phyloP scores from a whole-genome alignment of 2,329 filamentous ascomycete species.

The Phaeosphaeria sp. region DNA sequence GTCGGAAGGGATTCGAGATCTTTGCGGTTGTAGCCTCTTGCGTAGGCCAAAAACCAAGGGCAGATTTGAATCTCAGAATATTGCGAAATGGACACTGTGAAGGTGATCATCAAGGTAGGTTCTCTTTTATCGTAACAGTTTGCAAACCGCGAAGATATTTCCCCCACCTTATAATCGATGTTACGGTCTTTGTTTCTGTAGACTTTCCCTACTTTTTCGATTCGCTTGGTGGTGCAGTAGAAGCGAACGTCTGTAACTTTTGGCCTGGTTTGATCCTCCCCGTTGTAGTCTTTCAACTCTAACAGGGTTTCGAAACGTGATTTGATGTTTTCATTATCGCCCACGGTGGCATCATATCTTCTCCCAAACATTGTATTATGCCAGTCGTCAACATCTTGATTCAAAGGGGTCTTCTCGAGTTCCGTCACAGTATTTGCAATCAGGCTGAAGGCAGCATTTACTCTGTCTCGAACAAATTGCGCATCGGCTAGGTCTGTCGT shows the following conservation, averaged over 20 bases:
- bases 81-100: background rate
- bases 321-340: background rate
- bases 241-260: conserved; percentile 4
- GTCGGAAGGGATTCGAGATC: background rate
- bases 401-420: conserved; percentile 1
- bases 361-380: conserved; percentile 2
- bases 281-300: no score
- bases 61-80: conserved; percentile 6
- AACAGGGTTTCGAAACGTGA: no score
- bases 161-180: background rate
- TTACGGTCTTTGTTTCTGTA: conserved; percentile 5
- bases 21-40: conserved; percentile 3
- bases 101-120: conserved; percentile 1
- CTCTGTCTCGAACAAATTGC: conserved; percentile 2
- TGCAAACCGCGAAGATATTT: background rate
- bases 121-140: background rate
- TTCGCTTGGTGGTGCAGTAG: conserved; percentile 4
- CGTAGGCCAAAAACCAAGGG: conserved; percentile 1
- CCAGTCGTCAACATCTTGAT: conserved; percentile 1
- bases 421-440: conserved; percentile 4
- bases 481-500: conserved; percentile 1
- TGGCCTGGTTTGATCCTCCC: no score
- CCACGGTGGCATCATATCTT: background rate
- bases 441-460: conserved; percentile 3
- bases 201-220: background rate